These are phyloP conservation scores for Scheffersomyces quercinus DNA, from an alignment of 1,139 yeast genomes.

Conservation along the genomic window DNA sequence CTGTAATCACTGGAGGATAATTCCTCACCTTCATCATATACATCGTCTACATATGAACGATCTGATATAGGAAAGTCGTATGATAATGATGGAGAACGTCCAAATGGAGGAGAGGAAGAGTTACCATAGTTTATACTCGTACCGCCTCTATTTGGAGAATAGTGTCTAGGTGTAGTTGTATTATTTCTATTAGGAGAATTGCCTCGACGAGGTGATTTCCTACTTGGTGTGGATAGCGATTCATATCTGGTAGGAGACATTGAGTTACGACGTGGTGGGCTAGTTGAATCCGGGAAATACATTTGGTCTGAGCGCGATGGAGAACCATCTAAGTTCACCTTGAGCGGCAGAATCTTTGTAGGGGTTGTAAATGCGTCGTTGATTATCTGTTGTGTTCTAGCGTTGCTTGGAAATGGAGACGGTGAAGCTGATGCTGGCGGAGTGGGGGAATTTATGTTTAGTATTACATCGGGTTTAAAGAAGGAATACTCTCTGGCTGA, in stretches of 20 bases:
- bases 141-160: slow-evolving; percentile 6
- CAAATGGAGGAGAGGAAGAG: slow-evolving; percentile 34
- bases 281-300: no score
- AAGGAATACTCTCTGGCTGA: not conserved
- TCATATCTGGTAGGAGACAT: not conserved
- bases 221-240: no score
- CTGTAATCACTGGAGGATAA: slow-evolving; percentile 3
- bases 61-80: slow-evolving; percentile 5
- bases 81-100: slow-evolving; percentile 16
- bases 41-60: slow-evolving; percentile 3
- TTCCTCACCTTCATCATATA: slow-evolving; percentile 10
- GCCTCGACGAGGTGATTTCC: no score
- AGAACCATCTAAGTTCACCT: not conserved
- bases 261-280: not conserved
- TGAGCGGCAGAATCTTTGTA: slow-evolving; percentile 18
- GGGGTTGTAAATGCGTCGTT: slow-evolving; percentile 17
- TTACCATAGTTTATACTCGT: slow-evolving; percentile 15
- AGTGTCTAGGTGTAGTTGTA: not conserved
- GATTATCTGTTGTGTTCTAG: slow-evolving; percentile 12
- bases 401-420: not conserved
- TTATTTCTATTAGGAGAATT: not conserved
- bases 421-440: not conserved
- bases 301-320: no score
- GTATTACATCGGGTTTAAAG: not conserved
- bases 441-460: not conserved